Percentiles rank a stretch among this genome's conserved stretches.
Conservation (phyloP, 768 basidiomycete species). For the Lactifluus hygrophoroides region DNA sequence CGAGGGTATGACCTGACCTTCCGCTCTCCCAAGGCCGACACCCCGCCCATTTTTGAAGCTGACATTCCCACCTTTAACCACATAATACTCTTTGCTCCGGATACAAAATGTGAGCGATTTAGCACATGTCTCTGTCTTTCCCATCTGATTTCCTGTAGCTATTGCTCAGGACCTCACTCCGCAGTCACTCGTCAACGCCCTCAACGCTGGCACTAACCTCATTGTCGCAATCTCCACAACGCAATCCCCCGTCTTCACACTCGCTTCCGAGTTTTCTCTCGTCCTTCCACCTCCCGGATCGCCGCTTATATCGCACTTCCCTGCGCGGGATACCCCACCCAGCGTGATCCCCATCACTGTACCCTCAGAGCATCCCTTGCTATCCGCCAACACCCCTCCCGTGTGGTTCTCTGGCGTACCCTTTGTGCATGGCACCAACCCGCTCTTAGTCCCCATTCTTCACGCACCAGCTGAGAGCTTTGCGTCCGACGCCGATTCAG, state of each 20-base stretch:
- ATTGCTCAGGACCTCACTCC: constrained; percentile 71
- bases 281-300: constrained; percentile 80
- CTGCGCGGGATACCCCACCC: constrained; percentile 53
- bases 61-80: constrained; percentile 75
- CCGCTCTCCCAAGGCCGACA: constrained; percentile 69
- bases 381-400: constrained; percentile 43
- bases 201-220: constrained; percentile 69
- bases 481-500: constrained; percentile 55
- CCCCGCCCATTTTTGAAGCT: constrained; percentile 56
- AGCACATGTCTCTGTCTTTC: neutral
- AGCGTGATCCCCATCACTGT: constrained; percentile 59
- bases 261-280: constrained; percentile 88
- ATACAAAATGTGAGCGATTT: constrained; percentile 63
- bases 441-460: constrained; percentile 75
- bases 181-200: constrained; percentile 65
- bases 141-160: constrained; percentile 32
- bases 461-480: constrained; percentile 70
- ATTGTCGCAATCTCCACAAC: constrained; percentile 73
- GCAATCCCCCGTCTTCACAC: constrained; percentile 62
- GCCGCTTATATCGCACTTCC: constrained; percentile 81
- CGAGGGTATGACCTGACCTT: constrained; percentile 84
- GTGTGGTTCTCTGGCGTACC: constrained; percentile 74
- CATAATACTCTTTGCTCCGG: constrained; percentile 78
- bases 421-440: constrained; percentile 59
- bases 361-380: constrained; percentile 34